Conservation (phyloP, 345 rosid genomes). For the Aquilaria sinensis region DNA sequence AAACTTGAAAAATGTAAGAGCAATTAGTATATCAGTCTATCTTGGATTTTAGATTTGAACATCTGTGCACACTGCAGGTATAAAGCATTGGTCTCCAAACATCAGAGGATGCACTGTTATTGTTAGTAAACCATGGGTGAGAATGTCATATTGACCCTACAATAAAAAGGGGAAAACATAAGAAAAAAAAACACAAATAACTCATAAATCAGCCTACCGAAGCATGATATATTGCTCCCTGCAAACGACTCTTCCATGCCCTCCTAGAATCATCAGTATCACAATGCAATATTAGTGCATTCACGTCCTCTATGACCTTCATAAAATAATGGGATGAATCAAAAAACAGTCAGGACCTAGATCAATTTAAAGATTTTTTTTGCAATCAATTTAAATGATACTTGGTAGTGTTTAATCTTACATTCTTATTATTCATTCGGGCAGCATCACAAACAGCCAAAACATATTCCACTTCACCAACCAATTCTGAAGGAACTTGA, state of each 20-base stretch:
- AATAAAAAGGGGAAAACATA: neutral
- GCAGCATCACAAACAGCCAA: constrained; percentile 68
- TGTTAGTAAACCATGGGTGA: too few species aligned
- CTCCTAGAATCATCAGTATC: constrained; percentile 66
- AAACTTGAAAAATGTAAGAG: too few species aligned
- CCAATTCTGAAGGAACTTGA: constrained; percentile 61
- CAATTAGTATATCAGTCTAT: too few species aligned
- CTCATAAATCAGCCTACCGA: constrained; percentile 40
- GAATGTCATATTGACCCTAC: too few species aligned
- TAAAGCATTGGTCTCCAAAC: too few species aligned
- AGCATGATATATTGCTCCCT: constrained; percentile 80
- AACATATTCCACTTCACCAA: constrained; percentile 68
- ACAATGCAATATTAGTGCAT: constrained; percentile 60
- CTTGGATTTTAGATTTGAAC: too few species aligned
- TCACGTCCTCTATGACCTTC: constrained; percentile 82
- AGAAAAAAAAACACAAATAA: neutral
- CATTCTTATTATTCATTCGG: constrained; percentile 54
- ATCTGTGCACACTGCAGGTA: too few species aligned
- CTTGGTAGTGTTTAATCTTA: constrained; percentile 8
- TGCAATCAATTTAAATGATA: constrained; percentile 9
- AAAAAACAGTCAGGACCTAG: constrained; percentile 11
- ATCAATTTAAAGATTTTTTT: neutral
- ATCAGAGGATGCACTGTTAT: too few species aligned
- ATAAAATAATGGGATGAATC: constrained; percentile 13
- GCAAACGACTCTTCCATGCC: constrained; percentile 84